These are phyloP conservation scores for Aspergillus proliferans DNA, from an alignment of 2,329 filamentous ascomycete genomes.

Conservation along the genomic window DNA sequence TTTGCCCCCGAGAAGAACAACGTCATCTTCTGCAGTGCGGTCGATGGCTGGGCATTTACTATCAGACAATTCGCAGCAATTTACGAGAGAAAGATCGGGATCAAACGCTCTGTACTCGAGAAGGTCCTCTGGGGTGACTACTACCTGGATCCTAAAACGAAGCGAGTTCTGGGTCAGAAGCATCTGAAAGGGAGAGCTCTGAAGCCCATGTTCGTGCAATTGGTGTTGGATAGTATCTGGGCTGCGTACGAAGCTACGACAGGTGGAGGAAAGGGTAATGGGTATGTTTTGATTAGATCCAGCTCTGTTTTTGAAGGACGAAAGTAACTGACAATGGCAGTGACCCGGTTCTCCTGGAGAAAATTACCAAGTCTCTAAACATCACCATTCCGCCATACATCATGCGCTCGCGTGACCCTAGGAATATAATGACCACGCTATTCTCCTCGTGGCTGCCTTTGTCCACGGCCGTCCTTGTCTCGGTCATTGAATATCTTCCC, in stretches of 20 bases:
- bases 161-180: constrained; percentile 81
- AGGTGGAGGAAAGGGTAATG: constrained; percentile 73
- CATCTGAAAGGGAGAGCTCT: constrained; percentile 86
- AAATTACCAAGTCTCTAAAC: constrained; percentile 86
- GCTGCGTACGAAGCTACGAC: constrained; percentile 87
- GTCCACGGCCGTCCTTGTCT: constrained; percentile 86
- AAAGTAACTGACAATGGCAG: constrained; percentile 41
- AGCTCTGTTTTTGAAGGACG: too few species aligned
- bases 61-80: constrained; percentile 86
- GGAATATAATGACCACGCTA: constrained; percentile 74
- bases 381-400: constrained; percentile 81
- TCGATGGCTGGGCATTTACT: constrained; percentile 99
- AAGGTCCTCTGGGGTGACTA: constrained; percentile 96
- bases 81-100: constrained; percentile 95
- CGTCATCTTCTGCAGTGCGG: constrained; percentile 95
- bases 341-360: constrained; percentile 76
- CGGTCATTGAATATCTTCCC: constrained; percentile 86
- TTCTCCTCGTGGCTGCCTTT: constrained; percentile 88
- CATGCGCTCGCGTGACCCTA: constrained; percentile 73
- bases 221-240: constrained; percentile 94
- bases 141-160: constrained; percentile 94
- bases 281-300: constrained; percentile 48
- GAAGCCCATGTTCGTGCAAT: constrained; percentile 95
- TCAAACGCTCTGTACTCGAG: constrained; percentile 80
- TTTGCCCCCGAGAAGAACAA: constrained; percentile 98